Base-by-base conservation (phyloP, 1,284 basidiomycete species). In the Retiboletus fuscus region DNA sequence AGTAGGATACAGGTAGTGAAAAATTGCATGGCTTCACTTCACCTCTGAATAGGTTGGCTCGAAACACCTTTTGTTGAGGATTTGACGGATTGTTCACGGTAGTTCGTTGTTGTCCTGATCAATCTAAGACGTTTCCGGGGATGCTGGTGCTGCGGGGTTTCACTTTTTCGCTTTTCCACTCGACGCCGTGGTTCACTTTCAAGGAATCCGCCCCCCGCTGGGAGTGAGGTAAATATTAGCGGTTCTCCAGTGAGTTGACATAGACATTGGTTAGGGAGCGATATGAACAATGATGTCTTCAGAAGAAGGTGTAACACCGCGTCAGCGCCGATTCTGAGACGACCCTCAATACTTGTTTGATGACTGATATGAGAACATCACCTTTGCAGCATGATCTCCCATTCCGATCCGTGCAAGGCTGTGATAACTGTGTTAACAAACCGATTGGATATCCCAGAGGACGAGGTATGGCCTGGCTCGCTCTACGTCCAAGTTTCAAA, bases 211-310 rank as follows among this genome's bases (percentile, higher is more conserved):
- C 65, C 67, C 1, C 58, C 69, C 4, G 55, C 58, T 3, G 83
- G 82, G n/a, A 84, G 83, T 8, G 78, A 77, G 22, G 86, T 73
- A 67, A 89, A 85, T 24, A 90, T 83, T 16, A 96, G 78, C 3
- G 92, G 90, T 46, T 87, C 84, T 4, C 95, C 96, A 0, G 91
- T 90, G 70, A 96, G 80, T 80, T 97, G 95, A 72, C 92, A 93
- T 22, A 93, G 87, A 77, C 93, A 96, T n/a, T 88, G 90, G 74
- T 95, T 95, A 0, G 92, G 90, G 12, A 97, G 79, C 3, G 91
- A 84, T 20, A 91, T 78, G 78, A 96, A 97, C 34, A 96, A 77
- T 22, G 89, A 92, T 0, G 93, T 92, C 68, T 91, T 86, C 2
- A 90, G 87, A 22, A 97, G 86, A 12, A 97, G 85, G 79, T 95